A percentile compares a stretch with the other conserved stretches of the same genome.
Evolutionary conservation across 805 yeast species (phyloP).

Genomic region (Crinitomyces ghanaensis): DNA sequence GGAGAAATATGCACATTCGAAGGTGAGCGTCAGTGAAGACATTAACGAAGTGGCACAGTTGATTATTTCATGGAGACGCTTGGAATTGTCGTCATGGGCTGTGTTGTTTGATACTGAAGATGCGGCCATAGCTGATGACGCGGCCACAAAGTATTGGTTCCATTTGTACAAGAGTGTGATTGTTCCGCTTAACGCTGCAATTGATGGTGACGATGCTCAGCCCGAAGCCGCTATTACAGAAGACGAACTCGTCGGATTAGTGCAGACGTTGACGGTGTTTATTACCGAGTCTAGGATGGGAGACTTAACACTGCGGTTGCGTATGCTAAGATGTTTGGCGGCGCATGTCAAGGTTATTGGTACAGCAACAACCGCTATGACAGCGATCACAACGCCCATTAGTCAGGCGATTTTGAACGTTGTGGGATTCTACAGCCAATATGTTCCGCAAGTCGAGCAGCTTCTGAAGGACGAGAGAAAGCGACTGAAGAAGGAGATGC

Average conservation of each 20-base stretch:
- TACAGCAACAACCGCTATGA: constrained; percentile 16
- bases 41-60: constrained; percentile 50
- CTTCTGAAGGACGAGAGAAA: constrained; percentile 37
- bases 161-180: constrained; percentile 68
- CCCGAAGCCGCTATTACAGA: constrained; percentile 8
- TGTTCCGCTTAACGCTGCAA: constrained; percentile 20
- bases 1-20: constrained; percentile 82
- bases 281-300: constrained; percentile 69
- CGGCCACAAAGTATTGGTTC: constrained; percentile 90
- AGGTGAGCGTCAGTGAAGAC: constrained; percentile 49
- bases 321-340: constrained; percentile 52
- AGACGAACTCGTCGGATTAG: constrained; percentile 25
- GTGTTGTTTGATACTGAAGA: constrained; percentile 53
- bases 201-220: constrained; percentile 26
- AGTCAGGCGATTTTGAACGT: constrained; percentile 43
- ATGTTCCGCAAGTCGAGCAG: constrained; percentile 37
- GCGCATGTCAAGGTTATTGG: constrained; percentile 35
- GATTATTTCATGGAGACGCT: constrained; percentile 82
- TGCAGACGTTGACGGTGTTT: constrained; percentile 60
- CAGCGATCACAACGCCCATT: too few relatives aligned
- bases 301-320: constrained; percentile 51
- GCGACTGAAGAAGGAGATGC: constrained; percentile 61
- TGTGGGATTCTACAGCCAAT: constrained; percentile 56
- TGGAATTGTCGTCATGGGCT: constrained; percentile 82
- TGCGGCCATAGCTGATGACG: constrained; percentile 34